These are phyloP conservation scores for Tulasnella sp. DNA, from an alignment of 768 basidiomycete species.

Conservation along the genomic window DNA sequence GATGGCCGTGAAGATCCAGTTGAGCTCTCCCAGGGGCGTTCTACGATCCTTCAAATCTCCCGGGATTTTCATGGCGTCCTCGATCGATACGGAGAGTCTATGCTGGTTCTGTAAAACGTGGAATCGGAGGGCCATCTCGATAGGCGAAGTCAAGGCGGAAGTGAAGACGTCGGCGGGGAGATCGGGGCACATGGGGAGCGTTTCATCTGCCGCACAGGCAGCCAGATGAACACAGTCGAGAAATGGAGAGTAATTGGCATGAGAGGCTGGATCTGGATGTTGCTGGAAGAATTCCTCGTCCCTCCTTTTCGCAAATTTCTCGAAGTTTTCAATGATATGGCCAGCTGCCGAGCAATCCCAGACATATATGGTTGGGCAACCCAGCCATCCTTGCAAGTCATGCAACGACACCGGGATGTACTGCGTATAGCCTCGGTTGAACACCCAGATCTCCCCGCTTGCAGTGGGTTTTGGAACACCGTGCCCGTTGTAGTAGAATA, in stretches of 20 bases:
- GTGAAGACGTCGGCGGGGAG: conserved; percentile 97
- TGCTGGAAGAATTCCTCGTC: conserved; percentile 46
- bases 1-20: conserved; percentile 99
- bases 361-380: conserved; percentile 91
- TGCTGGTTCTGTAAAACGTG: conserved; percentile 82
- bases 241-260: conserved; percentile 38
- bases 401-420: conserved; percentile 94
- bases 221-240: conserved; percentile 89
- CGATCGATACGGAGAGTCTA: conserved; percentile 66
- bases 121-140: conserved; percentile 92
- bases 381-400: conserved; percentile 89
- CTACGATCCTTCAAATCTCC: conserved; percentile 94
- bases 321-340: conserved; percentile 83
- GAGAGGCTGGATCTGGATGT: conserved; percentile 41
- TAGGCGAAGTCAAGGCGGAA: conserved; percentile 93
- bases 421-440: conserved; percentile 94
- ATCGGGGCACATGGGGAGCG: conserved; percentile 88
- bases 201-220: conserved; percentile 84
- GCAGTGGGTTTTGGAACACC: conserved; percentile 95
- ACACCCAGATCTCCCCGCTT: conserved; percentile 96
- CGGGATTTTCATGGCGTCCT: conserved; percentile 90
- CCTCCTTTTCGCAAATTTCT: conserved; percentile 59
- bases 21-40: conserved; percentile 95
- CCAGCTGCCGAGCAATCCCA: conserved; percentile 99
- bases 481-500: conserved; percentile 98